Percentiles rank a stretch among this genome's conserved stretches.
phyloP scores from a whole-genome alignment of 306 rosid species.

The Glycine soja region DNA sequence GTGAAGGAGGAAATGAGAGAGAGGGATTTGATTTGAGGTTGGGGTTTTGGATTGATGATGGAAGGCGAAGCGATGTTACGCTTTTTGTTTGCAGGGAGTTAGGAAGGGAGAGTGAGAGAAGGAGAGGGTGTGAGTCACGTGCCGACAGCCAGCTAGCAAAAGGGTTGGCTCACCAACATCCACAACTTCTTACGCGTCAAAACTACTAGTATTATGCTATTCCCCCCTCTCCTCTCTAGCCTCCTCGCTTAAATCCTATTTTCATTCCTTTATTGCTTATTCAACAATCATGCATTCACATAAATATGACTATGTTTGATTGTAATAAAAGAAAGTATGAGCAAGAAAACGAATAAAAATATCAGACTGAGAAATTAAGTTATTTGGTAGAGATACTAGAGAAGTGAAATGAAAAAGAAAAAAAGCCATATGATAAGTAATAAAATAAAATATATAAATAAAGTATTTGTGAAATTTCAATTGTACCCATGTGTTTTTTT shows the following conservation, averaged over 20 bases:
- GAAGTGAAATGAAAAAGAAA: too few species aligned
- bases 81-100: conserved; percentile 27
- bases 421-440: too few species aligned
- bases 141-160: conserved; percentile 99
- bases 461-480: too few species aligned
- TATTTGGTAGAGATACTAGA: too few species aligned
- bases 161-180: conserved; percentile 96
- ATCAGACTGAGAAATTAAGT: too few species aligned
- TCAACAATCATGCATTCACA: not conserved
- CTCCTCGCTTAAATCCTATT: not conserved
- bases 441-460: too few species aligned
- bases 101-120: conserved; percentile 34
- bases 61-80: conserved; percentile 53
- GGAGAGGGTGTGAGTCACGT: conserved; percentile 72
- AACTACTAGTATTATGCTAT: conserved; percentile 24
- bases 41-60: conserved; percentile 54
- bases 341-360: too few species aligned
- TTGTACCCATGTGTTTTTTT: too few species aligned
- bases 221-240: not conserved
- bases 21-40: conserved; percentile 49
- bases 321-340: too few species aligned
- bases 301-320: too few species aligned
- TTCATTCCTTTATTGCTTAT: not conserved
- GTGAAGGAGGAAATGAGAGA: conserved; percentile 35
- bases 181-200: conserved; percentile 92